Evolutionary conservation across 768 basidiomycete genomes (phyloP).

Genomic region (Phanerochaete carnosa): DNA sequence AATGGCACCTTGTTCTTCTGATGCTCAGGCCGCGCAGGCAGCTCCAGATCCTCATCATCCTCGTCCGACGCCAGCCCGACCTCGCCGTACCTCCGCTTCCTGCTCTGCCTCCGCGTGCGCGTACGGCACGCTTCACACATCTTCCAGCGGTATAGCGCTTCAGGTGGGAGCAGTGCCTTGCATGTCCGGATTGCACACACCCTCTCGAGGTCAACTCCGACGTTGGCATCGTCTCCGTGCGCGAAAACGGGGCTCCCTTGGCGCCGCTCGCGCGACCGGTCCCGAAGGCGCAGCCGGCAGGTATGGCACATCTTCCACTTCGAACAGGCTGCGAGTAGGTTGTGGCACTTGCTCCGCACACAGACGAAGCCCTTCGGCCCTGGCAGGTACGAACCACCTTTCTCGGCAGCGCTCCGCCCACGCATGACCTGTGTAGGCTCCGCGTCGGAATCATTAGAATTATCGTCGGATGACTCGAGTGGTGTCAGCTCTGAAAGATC

Average conservation of each 20-base stretch:
- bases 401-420: not conserved
- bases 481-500: constrained; percentile 25
- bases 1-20: not conserved
- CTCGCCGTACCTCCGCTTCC: constrained; percentile 10
- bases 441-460: constrained; percentile 3
- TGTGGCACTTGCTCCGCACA: constrained; percentile 15
- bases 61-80: not conserved
- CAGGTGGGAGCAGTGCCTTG: constrained; percentile 15
- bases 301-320: constrained; percentile 16
- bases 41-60: not conserved
- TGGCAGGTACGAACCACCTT: constrained; percentile 1
- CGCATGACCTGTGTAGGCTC: not conserved
- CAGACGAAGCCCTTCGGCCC: constrained; percentile 7
- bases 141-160: constrained; percentile 15
- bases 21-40: not conserved
- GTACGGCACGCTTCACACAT: constrained; percentile 19
- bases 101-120: constrained; percentile 5
- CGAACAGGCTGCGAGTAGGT: constrained; percentile 14
- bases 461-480: constrained; percentile 17
- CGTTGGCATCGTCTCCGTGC: not conserved
- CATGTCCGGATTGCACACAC: constrained; percentile 16
- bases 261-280: not conserved
- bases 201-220: constrained; percentile 6
- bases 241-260: not conserved
- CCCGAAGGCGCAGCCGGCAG: constrained; percentile 12